Evolutionary conservation across 495 filamentous ascomycete species (phyloP), one percentile per base, ranked within the genome.

Genomic region (Tuber umbilicatum): DNA sequence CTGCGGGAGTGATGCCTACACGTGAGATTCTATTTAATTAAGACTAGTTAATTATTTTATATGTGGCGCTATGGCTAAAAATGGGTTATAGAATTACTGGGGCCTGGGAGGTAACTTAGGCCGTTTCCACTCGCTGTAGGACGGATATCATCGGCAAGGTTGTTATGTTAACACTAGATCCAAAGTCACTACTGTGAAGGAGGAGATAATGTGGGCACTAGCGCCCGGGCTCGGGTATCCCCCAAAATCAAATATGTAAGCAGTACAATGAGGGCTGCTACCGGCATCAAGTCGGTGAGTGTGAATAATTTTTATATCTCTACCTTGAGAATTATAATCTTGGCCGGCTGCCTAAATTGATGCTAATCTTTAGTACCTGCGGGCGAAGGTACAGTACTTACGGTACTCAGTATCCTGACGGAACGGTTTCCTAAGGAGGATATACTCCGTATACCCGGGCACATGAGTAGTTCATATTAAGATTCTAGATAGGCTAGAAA

Each of bases 151-250:
- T 94, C 74, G 91, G 92, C 68, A 87, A 87, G 64, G n/a, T n/a
- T n/a, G n/a, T n/a, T n/a, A n/a, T n/a, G 91, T 89, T 77, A 88
- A 88, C 60, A 90, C 93, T 76, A 92, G 92, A 17, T 82, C 87
- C 39, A 88, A 90, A 72, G 89, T 91, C 68, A 90, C 85, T 43
- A 84, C 85, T 42, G 84, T 92, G 82, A 91, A 92, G 79, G 85
- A 89, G 92, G 92, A 67, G 89, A 93, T 79, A 89, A 92, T 68
- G 92, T 93, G 45, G 92, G 92, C 67, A 90, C 94, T 5, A 92
- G 92, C 55, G 91, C 92, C 6, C 92, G 94, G 84, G 88, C 91
- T 68, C 88, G 88, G 84, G 87, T n/a, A n/a, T n/a, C n/a, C n/a
- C n/a, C n/a, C n/a, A n/a, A n/a, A n/a, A n/a, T n/a, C n/a, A n/a